A percentile compares a stretch with the other conserved stretches of the same genome.
phyloP scores from a whole-genome alignment of 2,329 filamentous ascomycete genomes.

The Apiospora arundinis region DNA sequence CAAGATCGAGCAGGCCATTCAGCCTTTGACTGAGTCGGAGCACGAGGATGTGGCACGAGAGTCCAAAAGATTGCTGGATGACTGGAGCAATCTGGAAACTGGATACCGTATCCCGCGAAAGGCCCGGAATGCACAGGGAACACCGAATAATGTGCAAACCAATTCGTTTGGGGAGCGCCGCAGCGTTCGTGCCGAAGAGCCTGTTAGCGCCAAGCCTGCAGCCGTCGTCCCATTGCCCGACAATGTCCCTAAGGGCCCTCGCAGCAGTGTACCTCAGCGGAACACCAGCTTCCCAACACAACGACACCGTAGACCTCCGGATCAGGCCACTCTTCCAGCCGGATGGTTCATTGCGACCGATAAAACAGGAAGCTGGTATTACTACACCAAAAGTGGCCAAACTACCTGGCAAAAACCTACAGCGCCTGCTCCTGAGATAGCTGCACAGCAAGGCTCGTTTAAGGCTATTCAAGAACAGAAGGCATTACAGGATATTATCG shows the following conservation, averaged over 20 bases:
- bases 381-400: slow-evolving; percentile 78
- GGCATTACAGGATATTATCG: slow-evolving; percentile 82
- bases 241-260: slow-evolving; percentile 64
- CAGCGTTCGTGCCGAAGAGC: slow-evolving; percentile 56
- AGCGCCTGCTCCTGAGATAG: slow-evolving; percentile 65
- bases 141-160: slow-evolving; percentile 43
- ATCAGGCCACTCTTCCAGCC: slow-evolving; percentile 64
- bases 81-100: slow-evolving; percentile 88
- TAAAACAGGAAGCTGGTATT: slow-evolving; percentile 76
- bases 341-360: slow-evolving; percentile 86
- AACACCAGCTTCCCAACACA: slow-evolving; percentile 57
- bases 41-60: slow-evolving; percentile 78
- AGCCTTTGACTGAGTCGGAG: slow-evolving; percentile 69
- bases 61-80: slow-evolving; percentile 74
- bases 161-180: slow-evolving; percentile 71
- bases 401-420: slow-evolving; percentile 86
- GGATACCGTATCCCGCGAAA: slow-evolving; percentile 93
- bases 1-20: slow-evolving; percentile 85
- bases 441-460: slow-evolving; percentile 68
- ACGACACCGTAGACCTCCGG: slow-evolving; percentile 61
- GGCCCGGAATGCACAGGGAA: slow-evolving; percentile 70
- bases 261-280: slow-evolving; percentile 64
- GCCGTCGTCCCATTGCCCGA: slow-evolving; percentile 48
- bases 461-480: slow-evolving; percentile 70
- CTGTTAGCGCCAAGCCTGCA: slow-evolving; percentile 46